phyloP scores from a whole-genome alignment of 2,329 filamentous ascomycete genomes.

The Cladosporium sp. region DNA sequence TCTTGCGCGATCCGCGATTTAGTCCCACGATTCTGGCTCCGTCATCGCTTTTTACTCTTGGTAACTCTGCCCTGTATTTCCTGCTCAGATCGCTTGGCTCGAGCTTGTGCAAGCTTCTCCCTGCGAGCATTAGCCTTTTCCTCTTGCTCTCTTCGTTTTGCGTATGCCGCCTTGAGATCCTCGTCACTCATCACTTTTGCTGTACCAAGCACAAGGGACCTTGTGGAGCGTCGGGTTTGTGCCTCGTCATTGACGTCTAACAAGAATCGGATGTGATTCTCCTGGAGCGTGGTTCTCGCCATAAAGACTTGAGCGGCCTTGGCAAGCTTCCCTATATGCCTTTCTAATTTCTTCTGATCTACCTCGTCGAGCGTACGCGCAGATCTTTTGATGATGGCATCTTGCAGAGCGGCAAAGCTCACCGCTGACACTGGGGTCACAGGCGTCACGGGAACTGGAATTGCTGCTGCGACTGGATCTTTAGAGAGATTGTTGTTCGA shows the following conservation, averaged over 20 bases:
- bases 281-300: not conserved
- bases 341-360: slow-evolving; percentile 28
- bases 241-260: slow-evolving; percentile 31
- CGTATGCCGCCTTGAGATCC: slow-evolving; percentile 26
- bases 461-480: too few relatives aligned
- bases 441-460: slow-evolving; percentile 33
- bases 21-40: too few relatives aligned
- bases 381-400: slow-evolving; percentile 29
- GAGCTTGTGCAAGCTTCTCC: too few relatives aligned
- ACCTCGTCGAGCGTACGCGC: slow-evolving; percentile 28
- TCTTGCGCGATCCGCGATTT: too few relatives aligned
- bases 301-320: slow-evolving; percentile 5
- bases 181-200: slow-evolving; percentile 31
- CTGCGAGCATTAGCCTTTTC: not conserved
- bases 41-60: too few relatives aligned
- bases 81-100: too few relatives aligned
- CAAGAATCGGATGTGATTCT: slow-evolving; percentile 24
- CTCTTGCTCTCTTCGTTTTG: slow-evolving; percentile 27
- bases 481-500: too few relatives aligned
- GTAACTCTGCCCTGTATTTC: too few relatives aligned
- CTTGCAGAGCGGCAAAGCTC: slow-evolving; percentile 24
- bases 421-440: slow-evolving; percentile 32
- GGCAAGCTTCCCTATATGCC: slow-evolving; percentile 29
- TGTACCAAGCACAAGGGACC: slow-evolving; percentile 27
- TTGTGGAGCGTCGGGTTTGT: slow-evolving; percentile 29